Base-by-base conservation (phyloP, 169 alveolate species). In the Miamiensis avidus region DNA sequence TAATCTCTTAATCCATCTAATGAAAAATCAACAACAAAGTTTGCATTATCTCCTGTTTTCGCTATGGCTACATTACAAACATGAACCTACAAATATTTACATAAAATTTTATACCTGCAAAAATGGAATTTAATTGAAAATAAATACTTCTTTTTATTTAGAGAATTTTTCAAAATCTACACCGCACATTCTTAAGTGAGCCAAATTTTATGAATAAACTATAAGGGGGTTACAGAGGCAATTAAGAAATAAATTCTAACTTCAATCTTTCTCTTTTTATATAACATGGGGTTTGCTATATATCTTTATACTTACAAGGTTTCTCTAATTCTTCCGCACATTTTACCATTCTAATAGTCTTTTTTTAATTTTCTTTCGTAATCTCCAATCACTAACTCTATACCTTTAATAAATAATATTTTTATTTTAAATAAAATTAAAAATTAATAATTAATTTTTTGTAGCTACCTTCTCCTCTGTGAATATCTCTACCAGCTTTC, bases 51-150 rank as follows among this genome's bases (percentile, higher is more conserved):
- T 75, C 64, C 32, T 20, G 73, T 65, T 76, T 86, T 86, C 1
- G 79, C 82, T 34, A 86, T 64, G 25, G 90, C 83, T 32, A 86
- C 81, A 86, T 86, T 86, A 30, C 90, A 86, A 64, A 86, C 90
- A 81, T 86, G 90, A 25, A 69, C 81, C 16, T 65, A 6, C 28
- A 49, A 79, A 29, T 49, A 33, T 27, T 49, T 34, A 79, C 29
- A 28, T 28, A 79, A 49, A 49, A 11, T 49, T 49, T 49, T 49
- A 11, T 49, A 49, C 20, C 20, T 11, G 4, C 20, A 11, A 49
- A 11, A 49, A 49, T 49, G 20, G 20, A 49, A 49, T 49, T 49
- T 49, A 49, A 11, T 49, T 49, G 4, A n/a, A n/a, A n/a, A n/a
- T n/a, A n/a, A n/a, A 11, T 49, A 49, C 69, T 49, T 49, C 69